Evolutionary conservation across 345 rosid species (phyloP).

Genomic region (Laguncularia racemosa): DNA sequence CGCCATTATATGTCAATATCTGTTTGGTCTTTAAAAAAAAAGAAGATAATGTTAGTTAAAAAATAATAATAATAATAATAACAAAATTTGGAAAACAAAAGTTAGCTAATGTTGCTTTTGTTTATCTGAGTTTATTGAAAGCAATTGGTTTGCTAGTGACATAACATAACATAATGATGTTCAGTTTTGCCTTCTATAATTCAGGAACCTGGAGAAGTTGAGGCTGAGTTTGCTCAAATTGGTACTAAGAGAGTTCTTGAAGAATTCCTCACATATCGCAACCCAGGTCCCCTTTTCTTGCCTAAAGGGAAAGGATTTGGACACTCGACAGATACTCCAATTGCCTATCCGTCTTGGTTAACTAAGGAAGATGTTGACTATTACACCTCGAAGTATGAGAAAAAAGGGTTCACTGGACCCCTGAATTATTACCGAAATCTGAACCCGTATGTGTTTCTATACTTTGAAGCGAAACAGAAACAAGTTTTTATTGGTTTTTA

Average conservation of each 20-base stretch:
- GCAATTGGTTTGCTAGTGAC: background rate
- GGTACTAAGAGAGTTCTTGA: conserved; percentile 43
- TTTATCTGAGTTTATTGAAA: too few relatives aligned
- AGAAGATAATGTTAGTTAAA: too few relatives aligned
- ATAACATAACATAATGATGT: background rate
- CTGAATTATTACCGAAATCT: conserved; percentile 74
- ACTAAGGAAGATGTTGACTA: conserved; percentile 48
- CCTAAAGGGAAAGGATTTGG: conserved; percentile 45
- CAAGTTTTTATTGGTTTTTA: background rate
- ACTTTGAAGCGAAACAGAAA: background rate
- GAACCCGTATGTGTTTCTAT: conserved; percentile 33
- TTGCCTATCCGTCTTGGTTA: conserved; percentile 61
- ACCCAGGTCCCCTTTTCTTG: conserved; percentile 44
- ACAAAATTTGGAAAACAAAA: too few relatives aligned
- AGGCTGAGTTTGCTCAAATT: conserved; percentile 36
- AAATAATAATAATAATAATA: too few relatives aligned
- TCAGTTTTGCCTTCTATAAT: background rate
- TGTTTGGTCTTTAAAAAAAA: too few relatives aligned
- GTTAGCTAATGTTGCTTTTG: too few relatives aligned
- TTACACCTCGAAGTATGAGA: conserved; percentile 37
- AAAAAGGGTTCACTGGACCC: conserved; percentile 67
- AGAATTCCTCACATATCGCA: conserved; percentile 35
- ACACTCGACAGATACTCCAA: conserved; percentile 12
- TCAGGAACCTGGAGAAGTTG: conserved; percentile 63
- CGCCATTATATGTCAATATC: too few relatives aligned